A percentile compares a stretch with the other conserved stretches of the same genome.
phyloP scores from a whole-genome alignment of 805 yeast species.

The Metschnikowia aberdeeniae region DNA sequence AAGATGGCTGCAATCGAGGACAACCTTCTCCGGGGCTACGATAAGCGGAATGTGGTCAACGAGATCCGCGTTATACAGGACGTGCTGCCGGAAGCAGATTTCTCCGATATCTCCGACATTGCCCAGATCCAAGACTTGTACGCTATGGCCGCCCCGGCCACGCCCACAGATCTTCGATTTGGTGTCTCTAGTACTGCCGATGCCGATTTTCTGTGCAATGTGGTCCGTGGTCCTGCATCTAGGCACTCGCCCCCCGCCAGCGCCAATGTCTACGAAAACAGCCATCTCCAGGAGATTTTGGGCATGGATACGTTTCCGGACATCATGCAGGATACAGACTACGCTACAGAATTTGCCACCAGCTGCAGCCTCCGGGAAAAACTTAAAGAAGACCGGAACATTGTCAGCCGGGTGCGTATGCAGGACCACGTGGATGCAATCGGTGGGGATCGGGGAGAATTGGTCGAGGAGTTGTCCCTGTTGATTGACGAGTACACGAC shows the following conservation, averaged over 20 bases:
- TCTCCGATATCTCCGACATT: not conserved
- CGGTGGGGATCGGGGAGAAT: slow-evolving; percentile 51
- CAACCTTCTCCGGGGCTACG: slow-evolving; percentile 38
- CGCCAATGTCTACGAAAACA: slow-evolving; percentile 8
- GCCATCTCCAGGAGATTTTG: slow-evolving; percentile 20
- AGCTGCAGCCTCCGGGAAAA: slow-evolving; percentile 22
- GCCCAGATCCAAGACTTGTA: not conserved
- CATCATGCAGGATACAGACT: slow-evolving; percentile 10
- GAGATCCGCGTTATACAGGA: slow-evolving; percentile 21
- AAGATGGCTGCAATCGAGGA: slow-evolving; percentile 45
- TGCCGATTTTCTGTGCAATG: slow-evolving; percentile 1
- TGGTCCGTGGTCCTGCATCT: not conserved
- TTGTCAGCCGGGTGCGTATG: slow-evolving; percentile 12
- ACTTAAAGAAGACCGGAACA: slow-evolving; percentile 25
- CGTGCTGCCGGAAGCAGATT: not conserved
- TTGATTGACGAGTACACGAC: slow-evolving; percentile 45
- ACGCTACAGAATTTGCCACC: slow-evolving; percentile 24
- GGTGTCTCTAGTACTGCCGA: not conserved
- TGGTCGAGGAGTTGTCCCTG: slow-evolving; percentile 45
- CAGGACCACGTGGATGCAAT: slow-evolving; percentile 20
- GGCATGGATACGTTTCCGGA: slow-evolving; percentile 28
- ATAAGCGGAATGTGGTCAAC: slow-evolving; percentile 47
- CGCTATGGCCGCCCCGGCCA: not conserved
- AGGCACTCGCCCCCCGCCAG: not conserved
- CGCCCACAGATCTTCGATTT: not conserved